phyloP scores from a whole-genome alignment of 2,329 filamentous ascomycete genomes.

The Aspergillus sp. region DNA sequence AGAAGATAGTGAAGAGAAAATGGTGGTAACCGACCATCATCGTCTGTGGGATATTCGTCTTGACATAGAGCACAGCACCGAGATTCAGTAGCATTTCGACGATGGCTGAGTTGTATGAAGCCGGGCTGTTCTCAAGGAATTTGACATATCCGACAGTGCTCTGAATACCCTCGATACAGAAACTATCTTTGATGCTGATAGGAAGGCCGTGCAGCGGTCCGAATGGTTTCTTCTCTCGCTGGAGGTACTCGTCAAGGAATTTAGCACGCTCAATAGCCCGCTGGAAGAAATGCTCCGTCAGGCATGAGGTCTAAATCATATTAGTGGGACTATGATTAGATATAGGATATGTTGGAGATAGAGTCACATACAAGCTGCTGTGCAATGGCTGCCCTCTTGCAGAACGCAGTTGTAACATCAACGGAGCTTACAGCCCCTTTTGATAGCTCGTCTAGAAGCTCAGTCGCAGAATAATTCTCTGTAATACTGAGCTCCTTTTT shows the following conservation, averaged over 20 bases:
- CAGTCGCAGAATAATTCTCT: constrained; percentile 38
- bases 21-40: constrained; percentile 21
- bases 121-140: constrained; percentile 60
- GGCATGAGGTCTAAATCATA: constrained; percentile 38
- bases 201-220: constrained; percentile 66
- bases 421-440: constrained; percentile 31
- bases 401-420: constrained; percentile 53
- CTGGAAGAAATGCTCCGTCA: constrained; percentile 57
- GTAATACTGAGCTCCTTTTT: constrained; percentile 53
- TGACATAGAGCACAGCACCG: constrained; percentile 66
- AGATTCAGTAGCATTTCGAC: constrained; percentile 58
- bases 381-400: constrained; percentile 36
- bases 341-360: no score
- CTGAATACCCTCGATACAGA: constrained; percentile 53
- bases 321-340: no score
- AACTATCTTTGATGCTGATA: constrained; percentile 55
- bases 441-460: constrained; percentile 30
- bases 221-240: constrained; percentile 44
- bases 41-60: constrained; percentile 67
- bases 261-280: constrained; percentile 51
- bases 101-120: constrained; percentile 53
- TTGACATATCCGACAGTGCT: constrained; percentile 60
- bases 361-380: constrained; percentile 31
- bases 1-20: background rate
- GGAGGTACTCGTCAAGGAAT: constrained; percentile 50